phyloP scores from a whole-genome alignment of 2,329 filamentous ascomycete species.

The Colletotrichum sp. region DNA sequence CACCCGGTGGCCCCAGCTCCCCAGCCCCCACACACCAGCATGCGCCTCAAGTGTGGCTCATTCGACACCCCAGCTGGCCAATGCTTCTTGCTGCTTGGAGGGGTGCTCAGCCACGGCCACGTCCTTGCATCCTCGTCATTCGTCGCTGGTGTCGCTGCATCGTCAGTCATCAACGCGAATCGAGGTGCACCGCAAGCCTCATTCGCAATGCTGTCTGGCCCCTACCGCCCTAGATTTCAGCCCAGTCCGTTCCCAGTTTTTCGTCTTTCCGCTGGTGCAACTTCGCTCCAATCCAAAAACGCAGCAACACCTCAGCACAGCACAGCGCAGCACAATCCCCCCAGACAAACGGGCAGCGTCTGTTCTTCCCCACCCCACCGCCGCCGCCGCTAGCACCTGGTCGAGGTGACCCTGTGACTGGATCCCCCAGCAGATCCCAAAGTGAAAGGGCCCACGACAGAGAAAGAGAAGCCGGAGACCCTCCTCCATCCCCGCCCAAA shows the following conservation, averaged over 20 bases:
- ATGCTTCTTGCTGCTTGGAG: background rate
- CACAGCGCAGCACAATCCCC: background rate
- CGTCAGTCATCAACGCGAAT: background rate
- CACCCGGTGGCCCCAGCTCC: background rate
- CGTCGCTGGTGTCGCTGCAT: background rate
- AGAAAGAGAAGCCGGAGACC: background rate
- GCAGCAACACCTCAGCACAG: background rate
- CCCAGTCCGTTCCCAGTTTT: background rate
- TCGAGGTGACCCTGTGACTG: background rate
- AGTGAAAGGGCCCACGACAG: background rate
- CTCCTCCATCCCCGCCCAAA: background rate
- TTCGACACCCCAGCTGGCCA: background rate
- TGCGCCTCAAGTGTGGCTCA: slow-evolving; percentile 13
- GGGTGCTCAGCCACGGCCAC: slow-evolving; percentile 15
- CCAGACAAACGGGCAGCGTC: background rate
- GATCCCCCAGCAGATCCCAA: background rate
- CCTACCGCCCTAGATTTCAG: background rate
- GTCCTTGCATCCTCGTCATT: background rate
- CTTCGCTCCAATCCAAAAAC: too few species aligned
- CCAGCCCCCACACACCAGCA: background rate
- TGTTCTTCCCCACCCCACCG: background rate
- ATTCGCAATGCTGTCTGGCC: background rate
- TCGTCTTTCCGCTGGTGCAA: background rate
- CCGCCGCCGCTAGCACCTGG: background rate
- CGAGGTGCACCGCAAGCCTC: slow-evolving; percentile 4